Evolutionary conservation across 192 early-diverging fungal species (phyloP).

Genomic region (Entophlyctis helioformis): DNA sequence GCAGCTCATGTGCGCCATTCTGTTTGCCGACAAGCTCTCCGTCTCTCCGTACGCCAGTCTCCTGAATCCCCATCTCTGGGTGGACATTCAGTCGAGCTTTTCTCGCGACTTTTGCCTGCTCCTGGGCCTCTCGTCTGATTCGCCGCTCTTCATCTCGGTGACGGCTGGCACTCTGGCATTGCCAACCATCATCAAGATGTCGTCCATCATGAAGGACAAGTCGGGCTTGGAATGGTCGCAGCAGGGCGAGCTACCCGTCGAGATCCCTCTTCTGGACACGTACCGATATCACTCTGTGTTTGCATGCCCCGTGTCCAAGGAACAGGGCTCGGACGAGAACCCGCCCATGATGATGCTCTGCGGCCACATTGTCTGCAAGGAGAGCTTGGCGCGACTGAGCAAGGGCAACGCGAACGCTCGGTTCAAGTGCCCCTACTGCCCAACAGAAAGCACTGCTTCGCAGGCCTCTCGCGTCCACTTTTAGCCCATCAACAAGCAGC

Average conservation of each 20-base stretch:
- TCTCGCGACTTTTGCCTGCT: constrained; percentile 69
- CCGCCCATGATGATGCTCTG: constrained; percentile 98
- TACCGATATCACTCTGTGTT: constrained; percentile 92
- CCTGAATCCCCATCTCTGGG: constrained; percentile 39
- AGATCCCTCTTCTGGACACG: constrained; percentile 76
- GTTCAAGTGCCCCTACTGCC: constrained; percentile 99
- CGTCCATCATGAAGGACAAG: constrained; percentile 74
- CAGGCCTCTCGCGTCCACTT: constrained; percentile 75
- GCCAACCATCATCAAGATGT: constrained; percentile 86
- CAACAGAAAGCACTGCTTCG: constrained; percentile 60
- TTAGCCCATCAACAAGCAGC: constrained; percentile 27
- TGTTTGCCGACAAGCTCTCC: constrained; percentile 27
- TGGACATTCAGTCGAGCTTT: constrained; percentile 53
- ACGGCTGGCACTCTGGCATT: constrained; percentile 77
- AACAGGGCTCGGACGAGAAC: constrained; percentile 83
- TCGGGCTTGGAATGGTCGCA: constrained; percentile 79
- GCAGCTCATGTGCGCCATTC: constrained; percentile 32
- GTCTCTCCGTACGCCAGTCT: constrained; percentile 43
- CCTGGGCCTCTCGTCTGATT: constrained; percentile 57
- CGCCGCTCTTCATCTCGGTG: constrained; percentile 52
- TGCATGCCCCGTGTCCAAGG: constrained; percentile 93
- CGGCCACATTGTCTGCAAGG: constrained; percentile 92
- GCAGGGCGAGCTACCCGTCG: constrained; percentile 81
- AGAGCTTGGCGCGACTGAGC: constrained; percentile 71
- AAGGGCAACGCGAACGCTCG: constrained; percentile 46